Conservation (phyloP, 768 basidiomycete species). For the Daedaleopsis sinensis region DNA sequence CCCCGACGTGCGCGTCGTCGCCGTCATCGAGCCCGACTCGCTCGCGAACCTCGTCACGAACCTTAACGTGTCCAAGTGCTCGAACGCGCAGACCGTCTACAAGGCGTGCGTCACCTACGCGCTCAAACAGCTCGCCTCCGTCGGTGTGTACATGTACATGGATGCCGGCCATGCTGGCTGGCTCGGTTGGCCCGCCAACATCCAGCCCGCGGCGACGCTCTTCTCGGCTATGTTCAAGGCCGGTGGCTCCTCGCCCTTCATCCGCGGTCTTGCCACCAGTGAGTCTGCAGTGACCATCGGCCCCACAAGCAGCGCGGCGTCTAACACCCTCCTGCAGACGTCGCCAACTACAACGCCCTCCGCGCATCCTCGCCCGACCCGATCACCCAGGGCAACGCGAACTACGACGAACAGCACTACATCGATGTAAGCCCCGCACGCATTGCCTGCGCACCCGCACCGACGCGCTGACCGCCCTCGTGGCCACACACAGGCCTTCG, state of each 20-base stretch:
- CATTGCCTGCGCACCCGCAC: neutral
- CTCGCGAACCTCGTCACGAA: constrained; percentile 73
- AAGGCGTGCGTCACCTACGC: constrained; percentile 56
- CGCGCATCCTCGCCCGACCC: constrained; percentile 57
- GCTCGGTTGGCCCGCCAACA: constrained; percentile 71
- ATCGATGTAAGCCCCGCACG: constrained; percentile 44
- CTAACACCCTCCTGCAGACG: constrained; percentile 17
- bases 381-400: constrained; percentile 58
- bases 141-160: constrained; percentile 63
- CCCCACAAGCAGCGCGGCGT: neutral
- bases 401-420: constrained; percentile 65
- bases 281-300: neutral
- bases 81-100: constrained; percentile 55
- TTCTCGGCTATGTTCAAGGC: constrained; percentile 51
- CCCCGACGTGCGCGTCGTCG: constrained; percentile 64
- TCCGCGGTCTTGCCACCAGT: constrained; percentile 64
- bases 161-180: constrained; percentile 68
- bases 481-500: constrained; percentile 35
- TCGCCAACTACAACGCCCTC: constrained; percentile 41
- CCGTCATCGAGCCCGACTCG: constrained; percentile 69
- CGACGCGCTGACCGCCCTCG: constrained; percentile 29
- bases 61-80: constrained; percentile 58
- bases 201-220: constrained; percentile 58
- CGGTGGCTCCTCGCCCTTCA: constrained; percentile 57
- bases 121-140: constrained; percentile 54